These are phyloP conservation scores for Dactylellina parvicollis DNA, from an alignment of 2,329 filamentous ascomycete species.

Conservation along the genomic window DNA sequence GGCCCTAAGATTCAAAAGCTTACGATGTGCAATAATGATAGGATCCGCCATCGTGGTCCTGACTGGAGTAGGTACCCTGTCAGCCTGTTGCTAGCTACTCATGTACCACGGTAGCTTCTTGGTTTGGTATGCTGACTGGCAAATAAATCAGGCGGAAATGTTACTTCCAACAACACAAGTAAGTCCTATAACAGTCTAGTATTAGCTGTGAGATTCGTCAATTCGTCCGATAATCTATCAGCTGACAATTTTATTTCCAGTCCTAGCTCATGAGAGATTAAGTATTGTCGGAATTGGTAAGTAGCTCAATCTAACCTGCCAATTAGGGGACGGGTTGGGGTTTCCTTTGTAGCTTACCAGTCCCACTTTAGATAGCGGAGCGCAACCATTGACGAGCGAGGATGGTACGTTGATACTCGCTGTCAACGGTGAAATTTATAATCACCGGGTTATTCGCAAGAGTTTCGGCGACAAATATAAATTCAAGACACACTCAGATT, in stretches of 20 bases:
- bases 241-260: constrained; percentile 63
- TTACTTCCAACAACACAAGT: constrained; percentile 92
- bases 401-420: constrained; percentile 88
- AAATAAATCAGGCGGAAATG: constrained; percentile 78
- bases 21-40: constrained; percentile 61
- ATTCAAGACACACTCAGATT: constrained; percentile 99
- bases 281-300: constrained; percentile 95
- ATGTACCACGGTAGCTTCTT: background rate
- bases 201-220: background rate
- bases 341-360: constrained; percentile 4
- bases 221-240: background rate
- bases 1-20: constrained; percentile 57
- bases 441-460: constrained; percentile 95
- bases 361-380: constrained; percentile 77
- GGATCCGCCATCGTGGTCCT: constrained; percentile 92
- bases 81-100: background rate
- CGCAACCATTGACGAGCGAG: constrained; percentile 92
- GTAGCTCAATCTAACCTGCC: no score
- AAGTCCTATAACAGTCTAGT: constrained; percentile 60
- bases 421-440: constrained; percentile 99
- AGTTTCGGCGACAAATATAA: constrained; percentile 82
- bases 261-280: constrained; percentile 96
- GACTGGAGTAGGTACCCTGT: constrained; percentile 84
- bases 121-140: constrained; percentile 8
- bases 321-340: no score